Conservation (phyloP, 2,329 filamentous ascomycete species). For the Monilinia fructigena region DNA sequence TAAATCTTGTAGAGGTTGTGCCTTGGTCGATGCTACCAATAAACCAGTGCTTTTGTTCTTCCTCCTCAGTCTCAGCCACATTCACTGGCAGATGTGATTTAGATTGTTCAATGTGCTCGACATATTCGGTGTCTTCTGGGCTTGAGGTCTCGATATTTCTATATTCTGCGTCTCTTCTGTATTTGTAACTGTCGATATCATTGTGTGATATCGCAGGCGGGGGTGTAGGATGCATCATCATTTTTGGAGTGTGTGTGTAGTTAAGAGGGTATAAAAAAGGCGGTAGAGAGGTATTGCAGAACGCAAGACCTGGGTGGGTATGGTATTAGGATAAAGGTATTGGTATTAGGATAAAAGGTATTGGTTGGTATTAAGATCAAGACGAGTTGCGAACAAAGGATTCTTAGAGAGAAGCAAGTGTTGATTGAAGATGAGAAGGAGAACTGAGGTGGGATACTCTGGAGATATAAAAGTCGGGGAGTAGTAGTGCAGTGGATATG, state of each 20-base stretch:
- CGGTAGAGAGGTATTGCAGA: not conserved
- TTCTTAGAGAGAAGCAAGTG: not conserved
- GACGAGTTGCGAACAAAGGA: not conserved
- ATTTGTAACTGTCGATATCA: slow-evolving; percentile 15
- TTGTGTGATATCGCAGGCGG: slow-evolving; percentile 11
- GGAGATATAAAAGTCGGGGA: slow-evolving; percentile 4
- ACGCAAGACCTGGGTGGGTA: not conserved
- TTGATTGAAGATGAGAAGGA: not conserved
- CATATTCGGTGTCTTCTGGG: slow-evolving; percentile 28
- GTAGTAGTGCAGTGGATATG: not conserved
- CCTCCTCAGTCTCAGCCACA: slow-evolving; percentile 29
- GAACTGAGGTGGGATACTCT: not conserved
- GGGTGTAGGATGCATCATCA: slow-evolving; percentile 22
- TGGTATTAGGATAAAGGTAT: not conserved
- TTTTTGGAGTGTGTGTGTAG: not conserved
- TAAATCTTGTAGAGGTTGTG: slow-evolving; percentile 84
- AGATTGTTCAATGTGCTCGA: slow-evolving; percentile 30
- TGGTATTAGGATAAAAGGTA: not conserved
- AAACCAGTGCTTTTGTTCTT: slow-evolving; percentile 55
- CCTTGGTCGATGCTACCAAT: slow-evolving; percentile 89
- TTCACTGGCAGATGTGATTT: slow-evolving; percentile 31
- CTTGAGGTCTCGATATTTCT: slow-evolving; percentile 21
- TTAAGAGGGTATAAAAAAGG: not conserved
- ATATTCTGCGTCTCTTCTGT: slow-evolving; percentile 14
- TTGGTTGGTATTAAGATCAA: not conserved